These are phyloP conservation scores for Acanthamoeba comandoni DNA, from an alignment of 208 protist species.

Conservation along the genomic window DNA sequence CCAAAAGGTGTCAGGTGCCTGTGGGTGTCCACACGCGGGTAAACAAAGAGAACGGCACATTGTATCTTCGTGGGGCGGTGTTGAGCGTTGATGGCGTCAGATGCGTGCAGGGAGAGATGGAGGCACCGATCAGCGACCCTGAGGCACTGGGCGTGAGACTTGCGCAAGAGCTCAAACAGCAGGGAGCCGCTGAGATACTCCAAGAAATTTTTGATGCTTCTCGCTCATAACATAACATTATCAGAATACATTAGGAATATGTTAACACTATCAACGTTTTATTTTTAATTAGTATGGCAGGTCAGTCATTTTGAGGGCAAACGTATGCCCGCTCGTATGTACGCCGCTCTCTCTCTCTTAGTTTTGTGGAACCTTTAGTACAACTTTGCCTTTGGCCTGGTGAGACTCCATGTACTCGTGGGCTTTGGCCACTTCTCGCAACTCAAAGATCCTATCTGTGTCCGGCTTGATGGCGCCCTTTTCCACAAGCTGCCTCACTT, in stretches of 20 bases:
- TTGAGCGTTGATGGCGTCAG: slow-evolving; percentile 44
- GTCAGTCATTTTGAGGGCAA: no score
- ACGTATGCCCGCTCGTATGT: no score
- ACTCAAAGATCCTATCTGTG: slow-evolving; percentile 10
- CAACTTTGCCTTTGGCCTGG: slow-evolving; percentile 42
- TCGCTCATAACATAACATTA: no score
- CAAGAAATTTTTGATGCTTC: slow-evolving; percentile 30
- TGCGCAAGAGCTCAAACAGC: slow-evolving; percentile 16
- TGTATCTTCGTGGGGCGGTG: slow-evolving; percentile 32
- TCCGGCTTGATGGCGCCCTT: slow-evolving; percentile 11
- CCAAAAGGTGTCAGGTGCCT: slow-evolving; percentile 36
- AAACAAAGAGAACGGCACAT: not conserved
- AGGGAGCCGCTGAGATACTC: slow-evolving; percentile 39
- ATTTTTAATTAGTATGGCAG: no score
- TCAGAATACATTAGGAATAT: no score
- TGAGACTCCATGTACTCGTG: slow-evolving; percentile 52
- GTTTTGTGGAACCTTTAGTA: slow-evolving; percentile 6
- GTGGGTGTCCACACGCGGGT: slow-evolving; percentile 22
- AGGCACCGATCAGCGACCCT: not conserved
- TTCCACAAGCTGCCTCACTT: slow-evolving; percentile 43
- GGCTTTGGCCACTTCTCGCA: slow-evolving; percentile 10
- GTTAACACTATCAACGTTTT: no score
- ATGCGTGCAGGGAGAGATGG: slow-evolving; percentile 4
- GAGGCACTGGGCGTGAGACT: slow-evolving; percentile 21
- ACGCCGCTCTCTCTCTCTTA: no score